Percentiles rank a stretch among this genome's conserved stretches.
Conservation (phyloP, 768 basidiomycete genomes). For the Gymnopilus junonius region DNA sequence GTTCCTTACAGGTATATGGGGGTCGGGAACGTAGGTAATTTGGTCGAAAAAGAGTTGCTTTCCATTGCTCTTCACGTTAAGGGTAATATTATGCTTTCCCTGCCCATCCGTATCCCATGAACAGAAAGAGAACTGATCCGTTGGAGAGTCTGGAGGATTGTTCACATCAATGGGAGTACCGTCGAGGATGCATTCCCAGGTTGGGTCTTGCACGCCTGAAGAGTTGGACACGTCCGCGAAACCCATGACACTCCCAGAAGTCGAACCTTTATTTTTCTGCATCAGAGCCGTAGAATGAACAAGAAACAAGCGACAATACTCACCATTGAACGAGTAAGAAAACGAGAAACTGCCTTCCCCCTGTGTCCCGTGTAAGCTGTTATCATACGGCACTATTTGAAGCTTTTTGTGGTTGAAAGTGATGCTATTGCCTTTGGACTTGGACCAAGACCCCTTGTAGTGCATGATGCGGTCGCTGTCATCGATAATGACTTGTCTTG, state of each 20-base stretch:
- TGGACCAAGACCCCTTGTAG: conserved; percentile 5
- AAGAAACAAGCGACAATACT: not conserved
- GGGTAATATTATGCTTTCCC: conserved; percentile 21
- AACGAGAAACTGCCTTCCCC: conserved; percentile 2
- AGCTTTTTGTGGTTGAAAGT: not conserved
- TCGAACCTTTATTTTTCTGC: conserved; percentile 12
- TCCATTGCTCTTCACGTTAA: conserved; percentile 15
- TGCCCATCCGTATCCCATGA: conserved; percentile 7
- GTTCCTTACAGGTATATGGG: conserved; percentile 11
- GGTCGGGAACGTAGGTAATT: conserved; percentile 20
- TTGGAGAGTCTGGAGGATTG: conserved; percentile 6
- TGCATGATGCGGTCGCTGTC: not conserved
- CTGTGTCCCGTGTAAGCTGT: not conserved
- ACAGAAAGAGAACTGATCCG: conserved; percentile 26
- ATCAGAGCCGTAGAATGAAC: not conserved
- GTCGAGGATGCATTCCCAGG: conserved; percentile 21
- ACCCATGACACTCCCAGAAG: conserved; percentile 13
- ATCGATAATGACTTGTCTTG: conserved; percentile 11
- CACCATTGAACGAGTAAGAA: conserved; percentile 3
- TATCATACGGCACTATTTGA: not conserved
- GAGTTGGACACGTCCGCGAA: conserved; percentile 17
- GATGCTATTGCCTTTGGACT: not conserved
- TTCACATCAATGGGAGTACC: conserved; percentile 2
- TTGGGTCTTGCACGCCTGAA: conserved; percentile 14
- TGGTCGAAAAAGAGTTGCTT: conserved; percentile 22